These are phyloP conservation scores for Trifolium repens DNA, from an alignment of 306 rosid species.

Conservation along the genomic window DNA sequence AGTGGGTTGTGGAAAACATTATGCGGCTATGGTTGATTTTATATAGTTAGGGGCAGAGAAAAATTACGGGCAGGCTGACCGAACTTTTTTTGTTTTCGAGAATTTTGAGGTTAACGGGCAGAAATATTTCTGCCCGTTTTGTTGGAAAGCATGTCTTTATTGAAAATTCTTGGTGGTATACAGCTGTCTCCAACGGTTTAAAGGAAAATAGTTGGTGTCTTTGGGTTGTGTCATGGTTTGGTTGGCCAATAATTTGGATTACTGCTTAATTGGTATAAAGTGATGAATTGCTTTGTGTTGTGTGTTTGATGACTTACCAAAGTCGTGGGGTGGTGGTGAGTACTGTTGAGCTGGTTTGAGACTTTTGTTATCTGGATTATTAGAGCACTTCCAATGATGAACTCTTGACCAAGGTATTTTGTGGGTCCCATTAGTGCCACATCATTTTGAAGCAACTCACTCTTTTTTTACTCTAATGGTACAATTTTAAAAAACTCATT, in stretches of 20 bases:
- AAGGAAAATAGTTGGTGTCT: constrained; percentile 26
- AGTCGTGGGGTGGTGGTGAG: constrained; percentile 14
- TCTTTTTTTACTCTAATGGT: too few species aligned
- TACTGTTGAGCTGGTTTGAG: constrained; percentile 44
- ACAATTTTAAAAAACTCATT: too few species aligned
- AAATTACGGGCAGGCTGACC: constrained; percentile 48
- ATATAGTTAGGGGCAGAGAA: constrained; percentile 40
- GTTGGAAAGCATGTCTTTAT: constrained; percentile 47
- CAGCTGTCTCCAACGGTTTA: constrained; percentile 63
- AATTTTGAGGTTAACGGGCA: background rate
- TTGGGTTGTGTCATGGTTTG: constrained; percentile 20
- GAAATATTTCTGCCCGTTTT: constrained; percentile 36
- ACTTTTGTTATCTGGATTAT: constrained; percentile 33
- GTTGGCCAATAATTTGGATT: constrained; percentile 32
- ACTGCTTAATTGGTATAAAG: constrained; percentile 5
- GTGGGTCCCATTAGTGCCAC: too few species aligned
- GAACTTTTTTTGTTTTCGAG: background rate
- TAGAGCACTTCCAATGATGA: too few species aligned
- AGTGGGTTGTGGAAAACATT: constrained; percentile 28
- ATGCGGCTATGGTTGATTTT: constrained; percentile 17
- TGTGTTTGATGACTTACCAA: constrained; percentile 1
- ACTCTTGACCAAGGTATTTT: too few species aligned
- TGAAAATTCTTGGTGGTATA: constrained; percentile 32
- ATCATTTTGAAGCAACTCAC: too few species aligned
- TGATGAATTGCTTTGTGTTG: background rate